These are phyloP conservation scores for Ophioceras dolichostomum DNA, from an alignment of 2,329 filamentous ascomycete genomes.

Conservation along the genomic window DNA sequence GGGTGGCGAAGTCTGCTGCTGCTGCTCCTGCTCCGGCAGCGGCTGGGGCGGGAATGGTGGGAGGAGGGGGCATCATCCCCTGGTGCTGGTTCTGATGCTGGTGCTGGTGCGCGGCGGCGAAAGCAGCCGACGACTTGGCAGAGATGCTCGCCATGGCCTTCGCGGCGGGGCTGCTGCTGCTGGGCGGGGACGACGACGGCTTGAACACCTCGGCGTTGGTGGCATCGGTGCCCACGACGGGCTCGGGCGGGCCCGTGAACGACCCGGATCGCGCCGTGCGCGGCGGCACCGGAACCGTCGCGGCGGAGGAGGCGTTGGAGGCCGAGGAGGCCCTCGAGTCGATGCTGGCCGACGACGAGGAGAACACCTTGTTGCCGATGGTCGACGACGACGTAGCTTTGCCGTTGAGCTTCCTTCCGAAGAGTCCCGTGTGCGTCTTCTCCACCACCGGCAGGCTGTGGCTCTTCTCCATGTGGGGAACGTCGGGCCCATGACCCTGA, in stretches of 20 bases:
- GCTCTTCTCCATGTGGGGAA: constrained; percentile 42
- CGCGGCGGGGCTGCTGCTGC: constrained; percentile 42
- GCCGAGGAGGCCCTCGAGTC: constrained; percentile 30
- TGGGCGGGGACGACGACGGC: constrained; percentile 40
- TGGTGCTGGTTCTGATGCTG: constrained; percentile 23
- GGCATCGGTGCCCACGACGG: constrained; percentile 54
- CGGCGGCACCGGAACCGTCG: too few species aligned
- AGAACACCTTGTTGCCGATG: constrained; percentile 9
- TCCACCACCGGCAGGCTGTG: constrained; percentile 35
- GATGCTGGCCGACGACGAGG: constrained; percentile 33
- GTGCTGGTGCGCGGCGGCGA: neutral
- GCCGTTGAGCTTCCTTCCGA: constrained; percentile 32
- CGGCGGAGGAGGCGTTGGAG: constrained; percentile 16
- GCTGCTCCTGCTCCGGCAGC: too few species aligned
- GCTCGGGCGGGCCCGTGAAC: constrained; percentile 48
- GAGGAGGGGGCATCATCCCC: neutral
- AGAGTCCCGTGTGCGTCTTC: constrained; percentile 25
- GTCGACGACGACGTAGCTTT: constrained; percentile 15
- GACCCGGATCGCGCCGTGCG: constrained; percentile 48
- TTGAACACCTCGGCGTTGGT: constrained; percentile 54
- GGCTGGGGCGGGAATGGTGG: constrained; percentile 24
- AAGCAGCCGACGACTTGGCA: constrained; percentile 35
- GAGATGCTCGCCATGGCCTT: constrained; percentile 57
- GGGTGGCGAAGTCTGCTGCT: constrained; percentile 31
- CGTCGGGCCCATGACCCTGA: too few species aligned